Evolutionary conservation across 2,329 filamentous ascomycete genomes (phyloP).

Genomic region (Sphaerulina vaccinii): DNA sequence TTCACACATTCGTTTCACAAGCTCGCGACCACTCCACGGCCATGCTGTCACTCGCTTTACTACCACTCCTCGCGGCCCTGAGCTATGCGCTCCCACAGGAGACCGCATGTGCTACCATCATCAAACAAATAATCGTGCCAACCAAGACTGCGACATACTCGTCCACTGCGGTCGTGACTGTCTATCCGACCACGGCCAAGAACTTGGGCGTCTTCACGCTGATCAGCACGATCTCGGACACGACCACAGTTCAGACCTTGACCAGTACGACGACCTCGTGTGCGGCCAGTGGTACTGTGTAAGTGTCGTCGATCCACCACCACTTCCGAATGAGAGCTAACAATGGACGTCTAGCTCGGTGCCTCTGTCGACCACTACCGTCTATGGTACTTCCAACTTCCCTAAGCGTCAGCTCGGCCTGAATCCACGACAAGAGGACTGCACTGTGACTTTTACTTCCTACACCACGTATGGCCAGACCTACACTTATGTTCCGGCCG

Average conservation of each 20-base stretch:
- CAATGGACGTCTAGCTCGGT: slow-evolving; percentile 4
- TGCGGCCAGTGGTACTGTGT: slow-evolving; percentile 27
- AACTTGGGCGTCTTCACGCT: slow-evolving; percentile 35
- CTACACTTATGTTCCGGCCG: slow-evolving; percentile 28
- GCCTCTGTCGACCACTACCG: slow-evolving; percentile 25
- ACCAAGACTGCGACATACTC: slow-evolving; percentile 34
- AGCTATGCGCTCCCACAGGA: slow-evolving; percentile 31
- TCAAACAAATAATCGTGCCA: slow-evolving; percentile 31
- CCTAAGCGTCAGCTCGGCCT: slow-evolving; percentile 26
- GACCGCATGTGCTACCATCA: slow-evolving; percentile 29
- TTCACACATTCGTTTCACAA: slow-evolving; percentile 19
- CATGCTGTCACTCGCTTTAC: slow-evolving; percentile 27
- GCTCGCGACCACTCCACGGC: slow-evolving; percentile 10
- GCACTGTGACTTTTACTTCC: slow-evolving; percentile 32
- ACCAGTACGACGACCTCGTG: slow-evolving; percentile 30
- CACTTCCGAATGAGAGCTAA: slow-evolving; percentile 5
- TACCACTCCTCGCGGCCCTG: slow-evolving; percentile 27
- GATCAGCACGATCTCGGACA: slow-evolving; percentile 27
- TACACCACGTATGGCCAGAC: slow-evolving; percentile 34
- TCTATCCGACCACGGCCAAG: slow-evolving; percentile 26
- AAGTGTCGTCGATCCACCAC: slow-evolving; percentile 10
- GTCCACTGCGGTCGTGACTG: slow-evolving; percentile 29
- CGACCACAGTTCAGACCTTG: slow-evolving; percentile 32
- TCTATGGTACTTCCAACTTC: slow-evolving; percentile 21
- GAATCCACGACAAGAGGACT: slow-evolving; percentile 25